Evolutionary conservation across 169 alveolate species (phyloP).

Genomic region (Cryptosporidium baileyi): DNA sequence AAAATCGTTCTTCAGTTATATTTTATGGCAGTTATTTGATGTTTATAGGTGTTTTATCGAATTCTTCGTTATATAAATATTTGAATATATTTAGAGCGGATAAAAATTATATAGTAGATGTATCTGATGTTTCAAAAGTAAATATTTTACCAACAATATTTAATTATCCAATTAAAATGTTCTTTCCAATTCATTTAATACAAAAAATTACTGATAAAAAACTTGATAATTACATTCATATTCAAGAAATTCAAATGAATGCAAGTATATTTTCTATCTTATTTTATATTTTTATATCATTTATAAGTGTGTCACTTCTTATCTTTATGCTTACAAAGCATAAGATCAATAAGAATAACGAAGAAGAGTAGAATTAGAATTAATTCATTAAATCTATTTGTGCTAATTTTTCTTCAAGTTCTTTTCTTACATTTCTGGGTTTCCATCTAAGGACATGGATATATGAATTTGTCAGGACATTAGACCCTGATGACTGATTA

Average conservation of each 20-base stretch:
- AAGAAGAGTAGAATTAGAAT: background rate
- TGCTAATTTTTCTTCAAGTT: conserved; percentile 5
- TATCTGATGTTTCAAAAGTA: background rate
- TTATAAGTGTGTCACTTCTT: background rate
- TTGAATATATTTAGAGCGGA: background rate
- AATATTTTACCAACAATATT: conserved; percentile 56
- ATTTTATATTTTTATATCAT: background rate
- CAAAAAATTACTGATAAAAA: background rate
- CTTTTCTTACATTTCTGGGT: background rate
- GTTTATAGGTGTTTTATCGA: background rate
- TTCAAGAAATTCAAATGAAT: conserved; percentile 2
- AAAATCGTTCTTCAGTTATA: background rate
- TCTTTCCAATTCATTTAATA: background rate
- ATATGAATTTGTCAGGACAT: background rate
- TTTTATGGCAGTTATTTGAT: conserved; percentile 25
- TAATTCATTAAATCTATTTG: background rate
- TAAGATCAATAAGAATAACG: background rate
- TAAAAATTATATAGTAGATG: background rate
- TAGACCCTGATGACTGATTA: background rate
- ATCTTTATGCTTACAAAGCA: background rate
- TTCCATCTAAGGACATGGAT: conserved; percentile 61
- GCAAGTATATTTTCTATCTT: conserved; percentile 14
- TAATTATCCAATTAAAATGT: conserved; percentile 6
- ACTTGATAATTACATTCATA: background rate
- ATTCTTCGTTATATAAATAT: conserved; percentile 26